Conservation (phyloP, 1,284 basidiomycete species). For the Leccinum ponderosum region DNA sequence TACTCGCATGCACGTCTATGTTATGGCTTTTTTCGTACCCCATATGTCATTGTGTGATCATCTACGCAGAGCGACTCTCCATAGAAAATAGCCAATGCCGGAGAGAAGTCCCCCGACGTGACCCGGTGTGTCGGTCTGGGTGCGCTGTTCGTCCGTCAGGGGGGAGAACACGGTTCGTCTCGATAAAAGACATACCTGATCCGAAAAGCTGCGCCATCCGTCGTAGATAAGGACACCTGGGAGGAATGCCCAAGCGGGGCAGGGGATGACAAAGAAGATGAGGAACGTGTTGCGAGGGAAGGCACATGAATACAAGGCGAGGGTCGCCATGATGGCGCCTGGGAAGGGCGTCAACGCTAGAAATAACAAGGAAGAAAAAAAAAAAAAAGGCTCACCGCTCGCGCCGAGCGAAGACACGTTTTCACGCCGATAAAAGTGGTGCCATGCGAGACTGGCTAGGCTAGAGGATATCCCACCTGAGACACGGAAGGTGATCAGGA, state of each 20-base stretch:
- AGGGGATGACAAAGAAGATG: constrained; percentile 82
- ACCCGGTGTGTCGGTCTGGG: constrained; percentile 66
- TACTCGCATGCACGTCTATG: constrained; percentile 8
- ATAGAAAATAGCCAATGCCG: constrained; percentile 63
- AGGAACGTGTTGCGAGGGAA: constrained; percentile 70
- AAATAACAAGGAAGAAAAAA: not conserved
- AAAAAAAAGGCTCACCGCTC: constrained; percentile 55
- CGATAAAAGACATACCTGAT: constrained; percentile 40
- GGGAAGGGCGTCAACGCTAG: constrained; percentile 2
- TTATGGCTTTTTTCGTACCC: constrained; percentile 3
- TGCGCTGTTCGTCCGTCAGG: constrained; percentile 35
- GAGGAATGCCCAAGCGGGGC: constrained; percentile 82
- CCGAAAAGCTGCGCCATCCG: constrained; percentile 46
- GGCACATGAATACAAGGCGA: constrained; percentile 71
- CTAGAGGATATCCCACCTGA: constrained; percentile 67
- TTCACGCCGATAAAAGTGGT: constrained; percentile 43
- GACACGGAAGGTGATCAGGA: not conserved
- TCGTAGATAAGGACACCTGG: constrained; percentile 77
- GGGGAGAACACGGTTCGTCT: constrained; percentile 7
- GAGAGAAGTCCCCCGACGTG: constrained; percentile 79
- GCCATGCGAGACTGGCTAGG: constrained; percentile 60
- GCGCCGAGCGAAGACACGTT: constrained; percentile 68
- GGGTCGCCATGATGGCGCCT: constrained; percentile 76
- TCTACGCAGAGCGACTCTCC: constrained; percentile 33
- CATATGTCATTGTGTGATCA: constrained; percentile 4